Conservation (phyloP, 371 early-diverging fungal species). For the Rhizopus stolonifer region DNA sequence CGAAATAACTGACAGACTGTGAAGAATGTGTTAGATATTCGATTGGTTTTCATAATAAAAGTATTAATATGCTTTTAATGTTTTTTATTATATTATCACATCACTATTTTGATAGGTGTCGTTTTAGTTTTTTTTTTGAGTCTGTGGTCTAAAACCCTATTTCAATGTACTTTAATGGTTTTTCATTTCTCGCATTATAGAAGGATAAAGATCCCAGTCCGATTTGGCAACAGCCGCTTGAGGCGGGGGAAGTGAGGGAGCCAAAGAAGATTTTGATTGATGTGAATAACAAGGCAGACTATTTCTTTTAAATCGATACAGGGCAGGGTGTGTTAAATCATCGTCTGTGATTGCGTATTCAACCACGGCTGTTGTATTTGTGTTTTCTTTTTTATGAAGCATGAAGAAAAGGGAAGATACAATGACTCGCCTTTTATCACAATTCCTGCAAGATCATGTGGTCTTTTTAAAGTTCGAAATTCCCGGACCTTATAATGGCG, state of each 20-base stretch:
- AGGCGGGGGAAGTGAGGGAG: not conserved
- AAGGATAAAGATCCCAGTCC: slow-evolving; percentile 1
- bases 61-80: no score
- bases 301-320: slow-evolving; percentile 25
- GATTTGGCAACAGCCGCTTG: not conserved
- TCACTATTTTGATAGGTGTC: no score
- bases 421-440: not conserved
- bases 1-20: no score
- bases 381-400: slow-evolving; percentile 6
- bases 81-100: no score
- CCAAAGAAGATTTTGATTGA: not conserved
- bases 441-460: no score
- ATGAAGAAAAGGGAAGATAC: not conserved
- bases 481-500: slow-evolving; percentile 86
- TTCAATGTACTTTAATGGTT: not conserved
- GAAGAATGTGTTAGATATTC: no score
- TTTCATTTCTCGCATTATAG: not conserved
- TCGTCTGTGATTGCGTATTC: slow-evolving; percentile 25
- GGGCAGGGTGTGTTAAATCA: slow-evolving; percentile 26
- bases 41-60: no score
- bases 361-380: slow-evolving; percentile 16
- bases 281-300: slow-evolving; percentile 11
- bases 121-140: no score
- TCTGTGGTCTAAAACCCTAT: no score
- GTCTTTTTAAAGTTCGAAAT: slow-evolving; percentile 50